phyloP scores from a whole-genome alignment of 2,329 filamentous ascomycete species.

The Trichoderma atroviride region DNA sequence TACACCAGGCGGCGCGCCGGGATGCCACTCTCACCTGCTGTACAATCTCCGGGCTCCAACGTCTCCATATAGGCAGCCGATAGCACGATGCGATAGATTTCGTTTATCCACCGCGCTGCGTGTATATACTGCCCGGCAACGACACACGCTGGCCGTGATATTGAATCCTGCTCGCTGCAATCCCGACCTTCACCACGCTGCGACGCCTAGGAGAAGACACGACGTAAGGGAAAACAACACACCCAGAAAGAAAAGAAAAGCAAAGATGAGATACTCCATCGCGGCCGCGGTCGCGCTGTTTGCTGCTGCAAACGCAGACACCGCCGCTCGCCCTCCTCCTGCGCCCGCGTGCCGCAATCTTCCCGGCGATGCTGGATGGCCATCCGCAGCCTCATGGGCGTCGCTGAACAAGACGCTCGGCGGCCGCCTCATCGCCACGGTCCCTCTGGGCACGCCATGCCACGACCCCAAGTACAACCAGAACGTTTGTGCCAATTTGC shows the following conservation, averaged over 20 bases:
- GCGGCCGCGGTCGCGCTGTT: constrained; percentile 5
- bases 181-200: neutral
- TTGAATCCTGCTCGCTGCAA: neutral
- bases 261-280: neutral
- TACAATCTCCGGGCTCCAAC: constrained; percentile 15
- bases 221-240: neutral
- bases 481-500: constrained; percentile 46
- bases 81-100: neutral
- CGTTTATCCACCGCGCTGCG: neutral
- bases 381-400: neutral
- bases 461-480: constrained; percentile 53
- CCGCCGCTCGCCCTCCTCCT: no score
- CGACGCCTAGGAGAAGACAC: neutral
- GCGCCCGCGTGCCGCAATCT: neutral
- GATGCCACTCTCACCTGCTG: constrained; percentile 6
- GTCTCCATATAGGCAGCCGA: neutral
- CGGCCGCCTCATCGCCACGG: constrained; percentile 53
- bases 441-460: constrained; percentile 54
- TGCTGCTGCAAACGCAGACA: neutral
- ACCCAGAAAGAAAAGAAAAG: neutral
- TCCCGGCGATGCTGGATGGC: constrained; percentile 2
- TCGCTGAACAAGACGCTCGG: constrained; percentile 53
- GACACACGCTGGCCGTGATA: neutral
- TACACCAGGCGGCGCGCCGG: neutral
- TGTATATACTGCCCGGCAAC: constrained; percentile 12